Percentiles rank a stretch among this genome's conserved stretches.
phyloP scores from a whole-genome alignment of 768 basidiomycete species.

The Scleroderma citrinum region DNA sequence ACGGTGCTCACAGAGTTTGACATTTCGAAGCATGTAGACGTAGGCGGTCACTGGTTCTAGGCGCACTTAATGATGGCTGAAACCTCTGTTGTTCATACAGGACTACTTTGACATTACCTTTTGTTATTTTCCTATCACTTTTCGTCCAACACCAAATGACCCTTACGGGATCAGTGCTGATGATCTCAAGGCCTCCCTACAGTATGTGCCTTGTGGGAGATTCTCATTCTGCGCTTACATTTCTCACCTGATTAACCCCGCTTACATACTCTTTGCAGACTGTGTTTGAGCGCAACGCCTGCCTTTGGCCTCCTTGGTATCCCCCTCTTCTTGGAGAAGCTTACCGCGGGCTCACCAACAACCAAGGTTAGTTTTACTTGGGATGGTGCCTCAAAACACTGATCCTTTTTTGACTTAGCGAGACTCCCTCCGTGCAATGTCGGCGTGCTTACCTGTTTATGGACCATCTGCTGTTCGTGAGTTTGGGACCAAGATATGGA shows the following conservation, averaged over 20 bases:
- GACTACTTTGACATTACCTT: conserved; percentile 91
- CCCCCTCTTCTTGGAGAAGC: conserved; percentile 87
- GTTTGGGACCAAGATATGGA: conserved; percentile 81
- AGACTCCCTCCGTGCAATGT: conserved; percentile 79
- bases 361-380: conserved; percentile 60
- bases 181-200: conserved; percentile 69
- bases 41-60: conserved; percentile 28
- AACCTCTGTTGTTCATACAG: conserved; percentile 33
- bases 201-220: conserved; percentile 35
- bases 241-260: background rate
- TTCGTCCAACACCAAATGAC: conserved; percentile 89
- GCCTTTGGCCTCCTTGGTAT: conserved; percentile 80
- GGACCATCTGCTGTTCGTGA: conserved; percentile 56
- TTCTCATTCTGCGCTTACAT: background rate
- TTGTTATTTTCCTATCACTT: conserved; percentile 98
- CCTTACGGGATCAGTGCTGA: conserved; percentile 89
- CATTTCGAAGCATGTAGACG: conserved; percentile 68
- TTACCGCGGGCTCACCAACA: conserved; percentile 70
- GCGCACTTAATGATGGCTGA: background rate
- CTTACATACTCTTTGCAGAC: conserved; percentile 30
- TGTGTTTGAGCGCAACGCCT: conserved; percentile 73
- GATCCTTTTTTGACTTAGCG: conserved; percentile 42
- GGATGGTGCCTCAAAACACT: background rate
- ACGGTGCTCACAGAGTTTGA: conserved; percentile 88
- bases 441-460: conserved; percentile 77